These are phyloP conservation scores for Monosporascus sp. DNA, from an alignment of 2,329 filamentous ascomycete species.

Conservation along the genomic window DNA sequence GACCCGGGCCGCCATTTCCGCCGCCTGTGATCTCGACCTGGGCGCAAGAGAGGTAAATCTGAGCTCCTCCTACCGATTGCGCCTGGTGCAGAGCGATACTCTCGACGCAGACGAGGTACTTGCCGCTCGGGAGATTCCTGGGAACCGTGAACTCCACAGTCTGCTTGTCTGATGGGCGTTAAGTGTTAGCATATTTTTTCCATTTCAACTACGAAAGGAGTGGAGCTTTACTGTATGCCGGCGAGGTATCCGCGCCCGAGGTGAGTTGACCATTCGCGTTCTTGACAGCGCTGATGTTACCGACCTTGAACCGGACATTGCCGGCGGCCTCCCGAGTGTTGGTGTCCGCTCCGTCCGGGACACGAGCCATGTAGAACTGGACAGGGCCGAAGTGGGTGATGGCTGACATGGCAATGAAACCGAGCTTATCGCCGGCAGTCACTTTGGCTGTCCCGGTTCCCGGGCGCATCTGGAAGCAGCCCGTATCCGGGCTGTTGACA, in stretches of 20 bases:
- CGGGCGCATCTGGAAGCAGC: conserved; percentile 25
- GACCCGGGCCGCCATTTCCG: conserved; percentile 19
- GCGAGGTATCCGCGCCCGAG: conserved; percentile 18
- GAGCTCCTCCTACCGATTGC: conserved; percentile 23
- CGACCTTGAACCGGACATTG: conserved; percentile 29
- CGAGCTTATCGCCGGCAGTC: conserved; percentile 22
- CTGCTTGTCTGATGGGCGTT: conserved; percentile 14
- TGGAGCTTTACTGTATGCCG: conserved; percentile 16
- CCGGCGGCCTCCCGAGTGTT: conserved; percentile 27
- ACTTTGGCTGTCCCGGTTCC: conserved; percentile 19
- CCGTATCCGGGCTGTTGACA: conserved; percentile 25
- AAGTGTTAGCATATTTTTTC: conserved; percentile 1
- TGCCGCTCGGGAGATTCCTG: conserved; percentile 24
- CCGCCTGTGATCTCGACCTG: conserved; percentile 26
- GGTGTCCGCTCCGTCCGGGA: conserved; percentile 23
- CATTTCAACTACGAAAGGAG: background rate
- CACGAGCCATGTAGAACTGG: conserved; percentile 28
- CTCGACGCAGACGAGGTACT: conserved; percentile 31
- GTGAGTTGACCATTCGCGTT: conserved; percentile 8
- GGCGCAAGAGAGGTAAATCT: conserved; percentile 27
- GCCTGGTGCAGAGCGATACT: conserved; percentile 29
- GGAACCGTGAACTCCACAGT: conserved; percentile 28
- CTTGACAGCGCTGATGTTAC: conserved; percentile 18
- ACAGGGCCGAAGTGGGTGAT: conserved; percentile 27
- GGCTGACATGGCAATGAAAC: conserved; percentile 21